Evolutionary conservation across 1,139 yeast species (phyloP).

Genomic region (Ashbya aceris): DNA sequence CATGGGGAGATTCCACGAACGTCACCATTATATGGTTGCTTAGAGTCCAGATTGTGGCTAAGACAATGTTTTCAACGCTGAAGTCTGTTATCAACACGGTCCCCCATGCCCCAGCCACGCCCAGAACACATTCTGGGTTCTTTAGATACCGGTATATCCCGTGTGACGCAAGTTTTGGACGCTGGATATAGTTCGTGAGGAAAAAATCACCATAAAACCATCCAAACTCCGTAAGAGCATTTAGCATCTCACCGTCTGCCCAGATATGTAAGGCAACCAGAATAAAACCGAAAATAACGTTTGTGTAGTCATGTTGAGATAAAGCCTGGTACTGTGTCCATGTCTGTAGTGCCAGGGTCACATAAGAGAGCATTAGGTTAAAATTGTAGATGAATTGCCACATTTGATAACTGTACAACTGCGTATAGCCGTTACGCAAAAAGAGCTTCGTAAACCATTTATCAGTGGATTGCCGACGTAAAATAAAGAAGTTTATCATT

Average conservation of each 20-base stretch:
- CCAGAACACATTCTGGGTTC: constrained; percentile 77
- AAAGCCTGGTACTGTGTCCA: constrained; percentile 17
- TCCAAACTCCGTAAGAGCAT: constrained; percentile 74
- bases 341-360: constrained; percentile 30
- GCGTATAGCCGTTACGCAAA: constrained; percentile 58
- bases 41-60: constrained; percentile 61
- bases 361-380: constrained; percentile 36
- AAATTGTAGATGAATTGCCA: constrained; percentile 68
- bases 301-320: constrained; percentile 29
- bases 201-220: constrained; percentile 91
- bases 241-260: constrained; percentile 64
- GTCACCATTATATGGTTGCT: constrained; percentile 60
- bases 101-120: constrained; percentile 82
- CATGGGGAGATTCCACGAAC: constrained; percentile 71
- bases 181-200: constrained; percentile 42
- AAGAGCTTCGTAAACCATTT: constrained; percentile 62
- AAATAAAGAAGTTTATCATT: constrained; percentile 42
- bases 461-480: constrained; percentile 51
- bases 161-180: constrained; percentile 51
- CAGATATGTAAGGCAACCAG: constrained; percentile 56
- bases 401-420: constrained; percentile 60
- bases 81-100: constrained; percentile 51
- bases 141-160: constrained; percentile 80
- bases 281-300: constrained; percentile 50
- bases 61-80: constrained; percentile 43